Evolutionary conservation across 495 filamentous ascomycete species (phyloP), one percentile per base, ranked within the genome.

Genomic region (Penicillium maclennaniae): DNA sequence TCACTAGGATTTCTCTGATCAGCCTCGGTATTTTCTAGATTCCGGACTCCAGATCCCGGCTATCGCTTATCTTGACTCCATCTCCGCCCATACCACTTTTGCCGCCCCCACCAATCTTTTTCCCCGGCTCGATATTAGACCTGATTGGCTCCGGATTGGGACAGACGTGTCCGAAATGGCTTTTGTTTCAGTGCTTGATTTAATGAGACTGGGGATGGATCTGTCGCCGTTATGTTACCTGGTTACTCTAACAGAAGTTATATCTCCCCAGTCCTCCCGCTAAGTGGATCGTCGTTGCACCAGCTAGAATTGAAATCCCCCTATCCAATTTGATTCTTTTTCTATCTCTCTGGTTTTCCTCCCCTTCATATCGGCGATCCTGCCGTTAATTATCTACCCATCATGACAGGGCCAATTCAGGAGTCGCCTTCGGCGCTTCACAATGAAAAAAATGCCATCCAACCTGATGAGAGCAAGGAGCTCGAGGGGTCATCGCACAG

Each of bases 21-120:
- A 56, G 56, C 70, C 68, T 71, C 70, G 68, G 70, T 54, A 67
- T 56, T 61, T 61, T 60, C 58, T 58, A 17, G 53, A 45, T 55
- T 62, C 54, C 26, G 50, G 58, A 34, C 42, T 51, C 38, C 40
- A 0, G 12, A 14, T 43, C 48, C 61, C 63, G 63, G 63, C 55
- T 65, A 67, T 64, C 55, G 56, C 59, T 58, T 58, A 55, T 47
- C 8, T 27, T 17, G 42, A 37, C 52, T 51, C n/a, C 16, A 23
- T 26, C 34, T 39, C 37, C 34, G 25, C 26, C 28, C 39, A 25
- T 51, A 5, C 15, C 15, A 0, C n/a, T 20, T 43, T 42, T 50
- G 34, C 31, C 21, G 15, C 16, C 38, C 28, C 20, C 20, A 7
- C 12, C 43, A 31, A 8, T 23, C 37, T 15, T 14, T 48, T 43